Conservation (phyloP, 1,284 basidiomycete genomes). For the Rhodotorula mucilaginosa region DNA sequence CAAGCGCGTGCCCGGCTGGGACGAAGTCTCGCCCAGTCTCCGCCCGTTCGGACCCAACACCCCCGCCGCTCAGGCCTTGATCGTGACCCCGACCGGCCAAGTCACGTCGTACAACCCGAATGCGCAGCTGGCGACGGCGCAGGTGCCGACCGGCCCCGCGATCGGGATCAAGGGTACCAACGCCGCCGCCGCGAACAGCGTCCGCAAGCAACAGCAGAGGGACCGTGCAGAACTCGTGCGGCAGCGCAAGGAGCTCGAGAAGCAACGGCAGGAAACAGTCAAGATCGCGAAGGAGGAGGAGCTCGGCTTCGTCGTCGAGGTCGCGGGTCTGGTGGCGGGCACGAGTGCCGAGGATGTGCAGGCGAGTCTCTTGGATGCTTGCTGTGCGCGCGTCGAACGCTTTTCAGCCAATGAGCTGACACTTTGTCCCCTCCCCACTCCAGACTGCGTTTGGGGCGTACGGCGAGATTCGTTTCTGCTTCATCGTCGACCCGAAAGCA, state of each 20-base stretch:
- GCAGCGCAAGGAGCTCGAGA: slow-evolving; percentile 15
- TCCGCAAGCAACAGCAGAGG: background rate
- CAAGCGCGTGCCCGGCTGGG: background rate
- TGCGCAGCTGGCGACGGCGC: background rate
- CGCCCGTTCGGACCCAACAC: slow-evolving; percentile 31
- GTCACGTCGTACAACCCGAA: background rate
- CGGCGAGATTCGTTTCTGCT: slow-evolving; percentile 36
- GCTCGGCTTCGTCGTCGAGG: slow-evolving; percentile 35
- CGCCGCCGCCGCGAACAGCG: slow-evolving; percentile 1
- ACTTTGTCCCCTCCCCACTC: background rate
- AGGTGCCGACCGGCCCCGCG: background rate
- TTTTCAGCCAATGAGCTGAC: background rate
- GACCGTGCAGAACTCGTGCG: slow-evolving; percentile 6
- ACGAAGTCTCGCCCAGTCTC: background rate
- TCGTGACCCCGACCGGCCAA: background rate
- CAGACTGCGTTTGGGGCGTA: slow-evolving; percentile 41
- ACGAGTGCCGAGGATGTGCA: slow-evolving; percentile 42
- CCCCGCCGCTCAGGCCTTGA: slow-evolving; percentile 20
- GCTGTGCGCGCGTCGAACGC: background rate
- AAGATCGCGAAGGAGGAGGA: slow-evolving; percentile 25
- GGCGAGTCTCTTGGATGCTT: slow-evolving; percentile 2
- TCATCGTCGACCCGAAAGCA: slow-evolving; percentile 24
- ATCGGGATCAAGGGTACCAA: slow-evolving; percentile 20
- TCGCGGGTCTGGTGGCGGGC: slow-evolving; percentile 36
- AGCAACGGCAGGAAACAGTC: slow-evolving; percentile 1